These are phyloP conservation scores for Penicillium salamii DNA, from an alignment of 495 filamentous ascomycete genomes.

Conservation along the genomic window DNA sequence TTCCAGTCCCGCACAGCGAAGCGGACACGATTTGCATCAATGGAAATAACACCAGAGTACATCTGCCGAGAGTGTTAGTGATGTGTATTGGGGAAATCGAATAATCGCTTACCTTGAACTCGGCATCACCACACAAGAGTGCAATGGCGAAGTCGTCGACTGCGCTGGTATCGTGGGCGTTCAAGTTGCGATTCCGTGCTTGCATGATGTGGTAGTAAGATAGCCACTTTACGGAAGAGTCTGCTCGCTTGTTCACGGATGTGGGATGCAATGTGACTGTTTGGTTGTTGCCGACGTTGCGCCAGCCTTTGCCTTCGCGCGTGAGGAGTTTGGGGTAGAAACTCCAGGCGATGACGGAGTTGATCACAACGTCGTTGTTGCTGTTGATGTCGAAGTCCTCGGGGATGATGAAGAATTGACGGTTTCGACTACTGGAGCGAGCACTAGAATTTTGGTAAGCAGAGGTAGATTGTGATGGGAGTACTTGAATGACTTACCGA, in stretches of 20 bases:
- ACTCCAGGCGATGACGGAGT: conserved; percentile 81
- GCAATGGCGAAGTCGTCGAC: conserved; percentile 79
- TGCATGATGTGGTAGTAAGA: conserved; percentile 98
- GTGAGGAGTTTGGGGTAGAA: conserved; percentile 93
- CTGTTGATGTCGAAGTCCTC: conserved; percentile 69
- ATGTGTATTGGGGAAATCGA: not conserved
- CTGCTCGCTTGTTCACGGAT: conserved; percentile 75
- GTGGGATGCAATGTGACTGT: conserved; percentile 77
- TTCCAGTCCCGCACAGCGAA: conserved; percentile 90
- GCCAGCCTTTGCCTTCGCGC: conserved; percentile 84
- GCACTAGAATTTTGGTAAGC: conserved; percentile 29
- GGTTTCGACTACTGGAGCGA: conserved; percentile 56
- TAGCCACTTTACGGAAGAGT: conserved; percentile 66
- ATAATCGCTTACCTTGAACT: conserved; percentile 58
- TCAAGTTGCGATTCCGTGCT: conserved; percentile 71
- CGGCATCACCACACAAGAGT: conserved; percentile 80
- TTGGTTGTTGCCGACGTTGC: conserved; percentile 89
- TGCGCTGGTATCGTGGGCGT: conserved; percentile 85
- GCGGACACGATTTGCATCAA: conserved; percentile 85
- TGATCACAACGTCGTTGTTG: conserved; percentile 70
- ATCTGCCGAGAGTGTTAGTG: conserved; percentile 41
- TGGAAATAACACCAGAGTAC: conserved; percentile 78
- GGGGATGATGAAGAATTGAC: conserved; percentile 77
- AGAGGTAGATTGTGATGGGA: conserved; percentile 18
- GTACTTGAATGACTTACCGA: conserved; percentile 33